Percentiles rank a stretch among this genome's conserved stretches.
Evolutionary conservation across 176 grass and related monocot species (phyloP).

Genomic region (Oropetium thomaeum): DNA sequence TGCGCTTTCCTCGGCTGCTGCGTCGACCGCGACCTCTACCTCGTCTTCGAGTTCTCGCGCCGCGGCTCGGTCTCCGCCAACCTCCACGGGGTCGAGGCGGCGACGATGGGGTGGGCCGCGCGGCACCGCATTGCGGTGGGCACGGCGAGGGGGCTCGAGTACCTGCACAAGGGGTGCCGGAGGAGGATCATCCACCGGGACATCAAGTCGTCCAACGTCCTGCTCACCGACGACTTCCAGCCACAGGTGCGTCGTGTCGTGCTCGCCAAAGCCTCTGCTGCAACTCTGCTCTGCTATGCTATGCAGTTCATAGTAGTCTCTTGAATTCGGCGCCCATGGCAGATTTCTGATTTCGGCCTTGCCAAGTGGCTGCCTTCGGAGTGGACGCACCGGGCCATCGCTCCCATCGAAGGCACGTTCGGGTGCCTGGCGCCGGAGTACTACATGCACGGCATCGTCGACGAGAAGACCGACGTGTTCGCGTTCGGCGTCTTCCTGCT

Average conservation of each 20-base stretch:
- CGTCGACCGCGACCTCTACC: constrained; percentile 76
- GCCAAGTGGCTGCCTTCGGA: constrained; percentile 92
- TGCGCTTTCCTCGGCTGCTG: constrained; percentile 74
- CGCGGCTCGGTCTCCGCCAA: constrained; percentile 84
- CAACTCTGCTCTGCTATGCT: too few relatives aligned
- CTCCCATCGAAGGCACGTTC: constrained; percentile 93
- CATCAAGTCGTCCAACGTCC: constrained; percentile 89
- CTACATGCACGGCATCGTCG: constrained; percentile 87
- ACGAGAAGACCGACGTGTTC: constrained; percentile 97
- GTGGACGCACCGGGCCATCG: constrained; percentile 88
- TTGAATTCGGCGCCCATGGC: background rate
- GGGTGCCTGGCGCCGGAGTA: constrained; percentile 94
- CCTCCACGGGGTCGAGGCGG: constrained; percentile 61
- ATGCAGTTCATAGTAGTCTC: too few relatives aligned
- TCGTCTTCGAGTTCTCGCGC: constrained; percentile 74
- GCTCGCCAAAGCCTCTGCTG: background rate
- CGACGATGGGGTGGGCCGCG: constrained; percentile 60
- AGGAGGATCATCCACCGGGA: constrained; percentile 90
- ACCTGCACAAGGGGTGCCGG: constrained; percentile 89
- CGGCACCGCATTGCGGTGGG: constrained; percentile 67
- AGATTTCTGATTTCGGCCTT: constrained; percentile 93
- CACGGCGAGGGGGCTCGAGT: constrained; percentile 73
- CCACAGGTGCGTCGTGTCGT: constrained; percentile 44
- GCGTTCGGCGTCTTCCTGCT: constrained; percentile 93
- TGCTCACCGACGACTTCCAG: constrained; percentile 71